Evolutionary conservation across 1,284 basidiomycete genomes (phyloP).

Genomic region (Sanguinoderma infundibulare): DNA sequence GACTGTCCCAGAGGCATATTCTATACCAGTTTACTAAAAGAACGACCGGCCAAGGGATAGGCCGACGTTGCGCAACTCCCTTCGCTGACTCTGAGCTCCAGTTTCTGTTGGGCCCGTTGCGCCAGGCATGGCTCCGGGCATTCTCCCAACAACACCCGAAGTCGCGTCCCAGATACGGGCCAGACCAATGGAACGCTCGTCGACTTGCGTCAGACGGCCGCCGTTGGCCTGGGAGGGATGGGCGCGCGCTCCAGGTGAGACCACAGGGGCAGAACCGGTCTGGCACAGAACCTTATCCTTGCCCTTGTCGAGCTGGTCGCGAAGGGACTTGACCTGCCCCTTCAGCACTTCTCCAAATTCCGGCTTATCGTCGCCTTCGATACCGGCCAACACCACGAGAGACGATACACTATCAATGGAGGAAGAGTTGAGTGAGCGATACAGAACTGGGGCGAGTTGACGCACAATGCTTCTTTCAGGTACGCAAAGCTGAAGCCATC

Average conservation of each 20-base stretch:
- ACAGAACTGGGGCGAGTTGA: conserved; percentile 19
- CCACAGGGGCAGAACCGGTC: neutral
- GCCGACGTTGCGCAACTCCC: conserved; percentile 29
- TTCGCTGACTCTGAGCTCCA: conserved; percentile 11
- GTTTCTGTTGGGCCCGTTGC: neutral
- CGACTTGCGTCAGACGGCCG: conserved; percentile 9
- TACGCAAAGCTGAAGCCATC: conserved; percentile 80
- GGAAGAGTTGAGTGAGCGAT: neutral
- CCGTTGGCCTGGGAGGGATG: conserved; percentile 1
- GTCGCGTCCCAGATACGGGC: conserved; percentile 31
- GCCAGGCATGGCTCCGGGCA: conserved; percentile 33
- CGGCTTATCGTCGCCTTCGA: conserved; percentile 49
- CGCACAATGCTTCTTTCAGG: conserved; percentile 84
- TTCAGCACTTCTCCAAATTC: conserved; percentile 56
- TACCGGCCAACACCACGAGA: conserved; percentile 58
- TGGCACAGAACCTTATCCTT: conserved; percentile 5
- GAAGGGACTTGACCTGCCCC: conserved; percentile 60
- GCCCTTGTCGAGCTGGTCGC: conserved; percentile 58
- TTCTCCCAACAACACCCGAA: conserved; percentile 13
- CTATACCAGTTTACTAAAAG: conserved; percentile 21
- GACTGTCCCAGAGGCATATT: neutral
- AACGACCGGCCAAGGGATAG: conserved; percentile 31
- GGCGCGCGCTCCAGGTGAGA: neutral
- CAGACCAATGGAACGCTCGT: conserved; percentile 23
- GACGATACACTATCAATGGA: conserved; percentile 56